These are phyloP conservation scores for Rhizophagus clarus DNA, from an alignment of 192 early-diverging fungal genomes.

Conservation along the genomic window DNA sequence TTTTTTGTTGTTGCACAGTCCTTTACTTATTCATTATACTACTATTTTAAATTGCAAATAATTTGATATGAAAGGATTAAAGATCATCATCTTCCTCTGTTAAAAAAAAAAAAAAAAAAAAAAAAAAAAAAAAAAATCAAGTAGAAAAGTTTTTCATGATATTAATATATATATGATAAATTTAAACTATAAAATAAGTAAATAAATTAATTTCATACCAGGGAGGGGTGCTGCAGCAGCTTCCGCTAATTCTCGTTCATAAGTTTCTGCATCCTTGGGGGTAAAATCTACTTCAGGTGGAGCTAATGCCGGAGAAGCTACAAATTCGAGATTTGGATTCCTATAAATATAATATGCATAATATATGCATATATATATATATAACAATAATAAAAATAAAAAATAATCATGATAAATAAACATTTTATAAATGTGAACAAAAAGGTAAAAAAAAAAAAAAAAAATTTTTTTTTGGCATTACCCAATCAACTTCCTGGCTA, in stretches of 20 bases:
- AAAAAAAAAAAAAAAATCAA: neutral
- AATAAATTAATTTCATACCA: constrained; percentile 32
- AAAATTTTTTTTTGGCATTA: constrained; percentile 28
- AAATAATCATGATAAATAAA: neutral
- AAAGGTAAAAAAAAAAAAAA: neutral
- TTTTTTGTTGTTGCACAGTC: too few species aligned
- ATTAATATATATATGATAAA: neutral
- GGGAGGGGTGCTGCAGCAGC: constrained; percentile 90
- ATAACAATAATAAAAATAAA: neutral
- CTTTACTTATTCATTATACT: too few species aligned
- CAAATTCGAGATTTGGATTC: constrained; percentile 94
- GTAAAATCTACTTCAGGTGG: constrained; percentile 92
- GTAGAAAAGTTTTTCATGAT: neutral
- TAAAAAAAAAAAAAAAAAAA: neutral
- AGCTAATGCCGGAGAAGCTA: constrained; percentile 93
- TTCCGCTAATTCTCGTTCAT: constrained; percentile 80
- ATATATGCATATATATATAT: neutral
- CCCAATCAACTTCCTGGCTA: constrained; percentile 94
- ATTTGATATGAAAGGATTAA: constrained; percentile 34
- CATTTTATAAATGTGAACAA: neutral
- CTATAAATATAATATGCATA: constrained; percentile 45
- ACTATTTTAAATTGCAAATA: too few species aligned
- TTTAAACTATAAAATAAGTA: neutral
- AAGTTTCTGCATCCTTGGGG: constrained; percentile 77
- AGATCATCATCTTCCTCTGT: constrained; percentile 53